Conservation (phyloP, 2,329 filamentous ascomycete genomes). For the Colletotrichum spinosum region DNA sequence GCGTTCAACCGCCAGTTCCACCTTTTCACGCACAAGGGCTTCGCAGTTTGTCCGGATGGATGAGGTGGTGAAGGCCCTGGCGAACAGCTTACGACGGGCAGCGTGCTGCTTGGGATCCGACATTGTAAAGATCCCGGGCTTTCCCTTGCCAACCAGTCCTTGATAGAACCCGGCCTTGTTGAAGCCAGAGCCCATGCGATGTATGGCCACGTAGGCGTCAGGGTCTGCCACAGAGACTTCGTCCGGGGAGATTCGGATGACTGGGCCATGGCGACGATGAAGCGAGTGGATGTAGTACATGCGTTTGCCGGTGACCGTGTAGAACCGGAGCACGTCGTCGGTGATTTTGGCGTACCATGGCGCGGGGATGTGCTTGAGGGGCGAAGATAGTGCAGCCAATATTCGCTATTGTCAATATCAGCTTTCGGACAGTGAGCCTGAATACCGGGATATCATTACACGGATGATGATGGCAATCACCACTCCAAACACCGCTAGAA, state of each 20-base stretch:
- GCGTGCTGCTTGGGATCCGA: slow-evolving; percentile 20
- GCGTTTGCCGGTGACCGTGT: slow-evolving; percentile 15
- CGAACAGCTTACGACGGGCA: slow-evolving; percentile 52
- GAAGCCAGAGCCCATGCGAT: slow-evolving; percentile 25
- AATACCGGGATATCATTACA: too few species aligned
- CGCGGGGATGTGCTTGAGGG: slow-evolving; percentile 25
- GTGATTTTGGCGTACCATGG: slow-evolving; percentile 27
- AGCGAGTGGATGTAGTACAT: slow-evolving; percentile 24
- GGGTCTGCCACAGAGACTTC: slow-evolving; percentile 26
- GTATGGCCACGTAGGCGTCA: slow-evolving; percentile 21
- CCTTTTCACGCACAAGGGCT: slow-evolving; percentile 48
- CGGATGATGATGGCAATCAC: too few species aligned
- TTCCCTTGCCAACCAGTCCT: neutral
- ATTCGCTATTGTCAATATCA: neutral
- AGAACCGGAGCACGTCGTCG: slow-evolving; percentile 15
- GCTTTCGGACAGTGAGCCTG: too few species aligned
- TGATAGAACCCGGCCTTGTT: slow-evolving; percentile 16
- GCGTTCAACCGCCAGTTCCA: slow-evolving; percentile 52
- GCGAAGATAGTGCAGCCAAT: neutral
- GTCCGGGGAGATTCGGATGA: slow-evolving; percentile 25
- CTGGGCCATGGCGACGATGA: slow-evolving; percentile 12
- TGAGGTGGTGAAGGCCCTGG: slow-evolving; percentile 51
- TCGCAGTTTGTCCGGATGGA: slow-evolving; percentile 46
- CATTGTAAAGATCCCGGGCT: slow-evolving; percentile 12
- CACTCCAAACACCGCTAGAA: too few species aligned